Conservation (phyloP, 495 filamentous ascomycete genomes). For the Pyrenula aspistea region DNA sequence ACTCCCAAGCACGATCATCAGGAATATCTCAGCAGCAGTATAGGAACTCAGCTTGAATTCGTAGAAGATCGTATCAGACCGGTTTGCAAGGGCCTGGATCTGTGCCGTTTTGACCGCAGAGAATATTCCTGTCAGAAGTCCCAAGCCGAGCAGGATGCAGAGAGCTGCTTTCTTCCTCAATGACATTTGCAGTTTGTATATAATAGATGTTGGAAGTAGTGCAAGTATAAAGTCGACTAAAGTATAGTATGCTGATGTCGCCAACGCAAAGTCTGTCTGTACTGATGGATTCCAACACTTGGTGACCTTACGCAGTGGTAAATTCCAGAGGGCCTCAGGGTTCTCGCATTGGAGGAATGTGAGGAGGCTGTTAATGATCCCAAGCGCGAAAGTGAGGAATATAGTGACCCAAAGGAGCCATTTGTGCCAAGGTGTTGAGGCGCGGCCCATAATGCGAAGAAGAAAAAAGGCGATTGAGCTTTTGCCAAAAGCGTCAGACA, state of each 20-base stretch:
- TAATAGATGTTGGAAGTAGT: slow-evolving; percentile 17
- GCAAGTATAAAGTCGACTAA: slow-evolving; percentile 25
- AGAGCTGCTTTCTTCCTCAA: slow-evolving; percentile 25
- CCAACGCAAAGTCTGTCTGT: slow-evolving; percentile 11
- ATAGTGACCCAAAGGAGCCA: background rate
- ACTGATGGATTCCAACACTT: slow-evolving; percentile 6
- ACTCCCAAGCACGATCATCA: background rate
- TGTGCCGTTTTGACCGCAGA: background rate
- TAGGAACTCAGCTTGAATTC: background rate
- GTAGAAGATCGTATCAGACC: background rate
- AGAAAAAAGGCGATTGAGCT: background rate
- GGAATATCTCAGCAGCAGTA: background rate
- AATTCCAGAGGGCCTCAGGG: slow-evolving; percentile 15
- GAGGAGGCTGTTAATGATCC: slow-evolving; percentile 10
- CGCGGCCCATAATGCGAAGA: background rate
- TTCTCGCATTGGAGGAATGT: slow-evolving; percentile 19
- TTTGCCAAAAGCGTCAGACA: background rate
- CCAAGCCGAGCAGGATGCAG: slow-evolving; percentile 21
- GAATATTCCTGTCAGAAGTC: slow-evolving; percentile 2
- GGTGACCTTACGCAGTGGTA: background rate
- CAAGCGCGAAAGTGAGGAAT: background rate
- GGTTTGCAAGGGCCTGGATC: background rate
- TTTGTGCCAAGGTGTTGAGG: background rate
- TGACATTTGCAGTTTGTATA: slow-evolving; percentile 27
- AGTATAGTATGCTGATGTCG: slow-evolving; percentile 18